phyloP scores from a whole-genome alignment of 2,329 filamentous ascomycete genomes.

The Macrophomina pseudophaseolina region DNA sequence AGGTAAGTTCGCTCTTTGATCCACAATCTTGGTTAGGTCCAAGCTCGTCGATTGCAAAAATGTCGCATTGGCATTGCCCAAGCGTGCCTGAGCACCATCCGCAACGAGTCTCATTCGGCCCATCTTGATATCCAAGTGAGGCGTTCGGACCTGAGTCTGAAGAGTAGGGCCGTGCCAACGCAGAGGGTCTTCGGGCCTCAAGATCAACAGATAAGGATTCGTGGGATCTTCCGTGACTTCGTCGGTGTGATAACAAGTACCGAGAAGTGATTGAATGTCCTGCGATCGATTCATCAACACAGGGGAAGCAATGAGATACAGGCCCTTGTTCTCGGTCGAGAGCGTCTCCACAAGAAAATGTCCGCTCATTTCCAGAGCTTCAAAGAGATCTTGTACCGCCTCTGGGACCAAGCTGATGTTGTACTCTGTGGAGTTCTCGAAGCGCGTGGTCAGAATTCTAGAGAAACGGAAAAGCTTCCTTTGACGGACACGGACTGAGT shows the following conservation, averaged over 20 bases:
- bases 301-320: slow-evolving; percentile 85
- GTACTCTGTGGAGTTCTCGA: slow-evolving; percentile 96
- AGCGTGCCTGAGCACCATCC: slow-evolving; percentile 78
- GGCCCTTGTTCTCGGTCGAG: slow-evolving; percentile 66
- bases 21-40: slow-evolving; percentile 86
- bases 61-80: slow-evolving; percentile 77
- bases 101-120: slow-evolving; percentile 88
- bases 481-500: slow-evolving; percentile 94
- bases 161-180: slow-evolving; percentile 82
- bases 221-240: slow-evolving; percentile 73
- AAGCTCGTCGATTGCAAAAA: slow-evolving; percentile 81
- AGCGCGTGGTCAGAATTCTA: slow-evolving; percentile 85
- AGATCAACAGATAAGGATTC: slow-evolving; percentile 83
- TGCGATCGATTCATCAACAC: slow-evolving; percentile 74
- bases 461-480: slow-evolving; percentile 96
- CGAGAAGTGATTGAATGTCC: slow-evolving; percentile 84
- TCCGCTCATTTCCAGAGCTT: slow-evolving; percentile 77
- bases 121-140: slow-evolving; percentile 81
- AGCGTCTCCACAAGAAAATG: slow-evolving; percentile 83
- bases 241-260: slow-evolving; percentile 75
- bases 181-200: slow-evolving; percentile 79
- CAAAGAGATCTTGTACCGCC: slow-evolving; percentile 75
- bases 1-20: slow-evolving; percentile 89
- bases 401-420: slow-evolving; percentile 77
- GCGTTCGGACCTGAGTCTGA: slow-evolving; percentile 72